A percentile compares a stretch with the other conserved stretches of the same genome.
These are phyloP conservation scores for Umbelopsis ramanniana DNA, from an alignment of 192 early-diverging fungal genomes.

Conservation along the genomic window DNA sequence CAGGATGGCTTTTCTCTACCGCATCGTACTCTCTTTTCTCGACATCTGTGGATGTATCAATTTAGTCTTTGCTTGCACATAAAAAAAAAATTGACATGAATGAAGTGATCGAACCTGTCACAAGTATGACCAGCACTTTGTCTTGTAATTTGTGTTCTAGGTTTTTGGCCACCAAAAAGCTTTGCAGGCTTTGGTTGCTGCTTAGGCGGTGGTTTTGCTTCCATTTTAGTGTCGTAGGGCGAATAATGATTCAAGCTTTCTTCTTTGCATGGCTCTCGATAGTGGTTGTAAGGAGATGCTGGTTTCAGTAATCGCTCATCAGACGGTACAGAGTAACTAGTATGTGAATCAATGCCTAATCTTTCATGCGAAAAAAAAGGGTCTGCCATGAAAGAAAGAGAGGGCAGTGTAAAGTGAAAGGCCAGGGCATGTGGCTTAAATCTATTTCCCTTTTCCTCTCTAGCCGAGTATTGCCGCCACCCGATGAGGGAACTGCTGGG, in stretches of 20 bases:
- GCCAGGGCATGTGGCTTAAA: constrained; percentile 2
- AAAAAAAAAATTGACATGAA: neutral
- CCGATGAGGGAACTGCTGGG: neutral
- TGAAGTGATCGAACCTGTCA: constrained; percentile 31
- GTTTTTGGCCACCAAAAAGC: neutral
- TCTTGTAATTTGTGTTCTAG: constrained; percentile 6
- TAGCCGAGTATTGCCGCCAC: neutral
- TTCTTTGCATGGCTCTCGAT: too few relatives aligned
- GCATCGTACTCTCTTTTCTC: constrained; percentile 31
- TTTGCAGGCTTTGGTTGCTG: neutral
- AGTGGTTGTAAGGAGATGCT: too few relatives aligned
- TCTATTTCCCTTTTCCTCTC: neutral
- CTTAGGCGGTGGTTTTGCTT: neutral
- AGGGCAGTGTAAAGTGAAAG: neutral
- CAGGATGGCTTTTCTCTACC: constrained; percentile 27
- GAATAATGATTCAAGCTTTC: too few relatives aligned
- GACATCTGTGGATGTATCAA: constrained; percentile 12
- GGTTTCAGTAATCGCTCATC: neutral
- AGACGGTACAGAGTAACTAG: neutral
- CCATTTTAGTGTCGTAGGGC: neutral
- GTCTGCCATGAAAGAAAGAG: constrained; percentile 7
- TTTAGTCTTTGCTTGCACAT: neutral
- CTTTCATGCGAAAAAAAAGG: neutral
- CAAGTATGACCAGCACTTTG: constrained; percentile 33
- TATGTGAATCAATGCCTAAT: neutral